Conservation (phyloP, 2,329 filamentous ascomycete genomes). For the Colletotrichum sp. region DNA sequence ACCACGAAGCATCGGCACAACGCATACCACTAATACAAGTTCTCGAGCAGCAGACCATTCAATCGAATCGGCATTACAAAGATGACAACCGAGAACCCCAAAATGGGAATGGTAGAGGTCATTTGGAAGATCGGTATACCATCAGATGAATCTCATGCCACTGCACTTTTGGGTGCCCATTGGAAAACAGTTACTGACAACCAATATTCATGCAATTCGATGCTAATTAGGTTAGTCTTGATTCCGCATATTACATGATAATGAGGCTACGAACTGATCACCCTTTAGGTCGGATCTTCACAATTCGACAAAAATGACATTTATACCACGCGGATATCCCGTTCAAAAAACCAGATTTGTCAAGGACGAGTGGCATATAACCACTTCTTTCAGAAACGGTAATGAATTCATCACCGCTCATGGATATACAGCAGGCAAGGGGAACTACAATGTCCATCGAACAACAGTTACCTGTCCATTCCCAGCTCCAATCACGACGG, state of each 20-base stretch:
- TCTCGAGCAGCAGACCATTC: neutral
- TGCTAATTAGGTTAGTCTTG: neutral
- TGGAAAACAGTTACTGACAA: neutral
- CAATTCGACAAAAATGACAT: neutral
- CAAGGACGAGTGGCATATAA: neutral
- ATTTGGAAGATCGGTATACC: neutral
- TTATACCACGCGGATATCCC: fast-evolving
- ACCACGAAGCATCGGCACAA: neutral
- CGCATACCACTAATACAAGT: fast-evolving
- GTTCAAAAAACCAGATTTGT: fast-evolving
- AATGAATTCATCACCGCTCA: neutral
- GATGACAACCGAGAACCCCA: neutral
- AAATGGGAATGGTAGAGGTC: neutral
- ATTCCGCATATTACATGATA: fast-evolving
- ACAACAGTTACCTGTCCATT: neutral
- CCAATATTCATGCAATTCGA: neutral
- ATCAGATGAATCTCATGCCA: neutral
- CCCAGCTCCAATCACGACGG: neutral
- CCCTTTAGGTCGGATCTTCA: neutral
- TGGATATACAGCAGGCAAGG: neutral
- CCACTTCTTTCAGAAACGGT: neutral
- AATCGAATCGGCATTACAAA: neutral
- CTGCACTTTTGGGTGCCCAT: neutral
- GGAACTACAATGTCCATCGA: neutral
- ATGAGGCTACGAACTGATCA: neutral